Evolutionary conservation across 345 rosid species (phyloP).

Genomic region (Luvunga scandens): DNA sequence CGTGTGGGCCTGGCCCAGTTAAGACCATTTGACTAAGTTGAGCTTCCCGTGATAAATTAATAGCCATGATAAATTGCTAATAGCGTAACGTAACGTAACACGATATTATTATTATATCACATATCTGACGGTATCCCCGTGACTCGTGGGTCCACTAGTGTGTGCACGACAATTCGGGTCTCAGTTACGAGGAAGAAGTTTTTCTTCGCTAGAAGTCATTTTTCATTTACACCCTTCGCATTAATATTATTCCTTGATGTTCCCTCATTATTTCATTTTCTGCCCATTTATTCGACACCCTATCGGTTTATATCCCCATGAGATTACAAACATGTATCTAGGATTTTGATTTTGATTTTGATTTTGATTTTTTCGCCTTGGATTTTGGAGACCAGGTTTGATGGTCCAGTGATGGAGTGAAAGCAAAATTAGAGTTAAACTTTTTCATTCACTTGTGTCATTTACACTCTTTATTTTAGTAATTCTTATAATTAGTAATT

Average conservation of each 20-base stretch:
- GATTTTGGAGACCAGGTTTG: too few relatives aligned
- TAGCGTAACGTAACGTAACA: background rate
- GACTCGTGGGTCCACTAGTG: constrained; percentile 3
- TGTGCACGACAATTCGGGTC: background rate
- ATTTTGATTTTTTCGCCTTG: too few relatives aligned
- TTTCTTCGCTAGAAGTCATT: background rate
- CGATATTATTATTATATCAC: too few relatives aligned
- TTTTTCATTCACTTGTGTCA: too few relatives aligned
- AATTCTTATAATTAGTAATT: too few relatives aligned
- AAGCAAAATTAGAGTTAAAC: too few relatives aligned
- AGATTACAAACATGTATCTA: too few relatives aligned
- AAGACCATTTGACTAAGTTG: background rate
- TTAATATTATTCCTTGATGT: background rate
- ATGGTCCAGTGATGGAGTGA: too few relatives aligned
- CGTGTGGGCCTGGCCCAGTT: constrained; percentile 10
- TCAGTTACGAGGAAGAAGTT: constrained; percentile 6
- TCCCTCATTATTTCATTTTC: background rate
- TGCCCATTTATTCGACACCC: too few relatives aligned
- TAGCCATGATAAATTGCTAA: background rate
- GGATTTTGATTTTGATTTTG: too few relatives aligned
- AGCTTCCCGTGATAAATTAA: background rate
- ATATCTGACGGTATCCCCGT: background rate
- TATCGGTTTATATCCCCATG: too few relatives aligned
- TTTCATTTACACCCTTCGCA: background rate
- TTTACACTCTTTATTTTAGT: too few relatives aligned